phyloP scores from a whole-genome alignment of 176 grass and related monocot species.

The Bromus sterilis region DNA sequence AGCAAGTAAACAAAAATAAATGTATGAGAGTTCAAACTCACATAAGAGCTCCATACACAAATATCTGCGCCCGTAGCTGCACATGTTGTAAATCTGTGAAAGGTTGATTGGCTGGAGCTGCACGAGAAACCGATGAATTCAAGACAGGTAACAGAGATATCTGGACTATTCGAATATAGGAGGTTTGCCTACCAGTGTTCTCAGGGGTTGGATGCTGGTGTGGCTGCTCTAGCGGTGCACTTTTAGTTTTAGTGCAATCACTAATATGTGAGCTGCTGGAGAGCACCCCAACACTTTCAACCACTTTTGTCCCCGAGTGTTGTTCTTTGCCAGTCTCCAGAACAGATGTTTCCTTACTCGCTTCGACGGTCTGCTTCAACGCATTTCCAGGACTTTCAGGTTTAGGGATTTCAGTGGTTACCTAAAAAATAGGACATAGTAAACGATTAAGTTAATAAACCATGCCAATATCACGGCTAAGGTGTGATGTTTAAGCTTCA shows the following conservation, averaged over 20 bases:
- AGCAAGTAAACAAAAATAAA: not conserved
- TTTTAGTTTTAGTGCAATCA: constrained; percentile 26
- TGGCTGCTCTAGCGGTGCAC: constrained; percentile 18
- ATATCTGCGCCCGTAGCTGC: constrained; percentile 89
- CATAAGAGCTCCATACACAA: constrained; percentile 99
- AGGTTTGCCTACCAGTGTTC: constrained; percentile 38
- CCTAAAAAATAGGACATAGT: constrained; percentile 31
- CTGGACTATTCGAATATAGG: constrained; percentile 14
- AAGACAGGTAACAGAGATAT: constrained; percentile 55
- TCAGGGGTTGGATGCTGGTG: constrained; percentile 33
- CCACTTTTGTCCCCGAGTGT: constrained; percentile 10
- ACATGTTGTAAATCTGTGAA: constrained; percentile 92
- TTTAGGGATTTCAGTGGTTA: constrained; percentile 32
- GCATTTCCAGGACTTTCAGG: constrained; percentile 26
- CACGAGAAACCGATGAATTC: constrained; percentile 37
- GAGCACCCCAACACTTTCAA: constrained; percentile 40
- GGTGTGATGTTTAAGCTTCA: not conserved
- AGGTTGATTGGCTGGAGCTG: constrained; percentile 50
- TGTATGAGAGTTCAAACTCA: constrained; percentile 43
- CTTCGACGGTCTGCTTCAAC: constrained; percentile 30
- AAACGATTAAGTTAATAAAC: constrained; percentile 14
- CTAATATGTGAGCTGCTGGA: constrained; percentile 20
- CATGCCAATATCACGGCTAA: constrained; percentile 2
- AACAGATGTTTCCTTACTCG: constrained; percentile 21
- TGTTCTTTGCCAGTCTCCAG: constrained; percentile 33